Evolutionary conservation across 106 monocot species (phyloP).

Genomic region (Chionographis japonica): DNA sequence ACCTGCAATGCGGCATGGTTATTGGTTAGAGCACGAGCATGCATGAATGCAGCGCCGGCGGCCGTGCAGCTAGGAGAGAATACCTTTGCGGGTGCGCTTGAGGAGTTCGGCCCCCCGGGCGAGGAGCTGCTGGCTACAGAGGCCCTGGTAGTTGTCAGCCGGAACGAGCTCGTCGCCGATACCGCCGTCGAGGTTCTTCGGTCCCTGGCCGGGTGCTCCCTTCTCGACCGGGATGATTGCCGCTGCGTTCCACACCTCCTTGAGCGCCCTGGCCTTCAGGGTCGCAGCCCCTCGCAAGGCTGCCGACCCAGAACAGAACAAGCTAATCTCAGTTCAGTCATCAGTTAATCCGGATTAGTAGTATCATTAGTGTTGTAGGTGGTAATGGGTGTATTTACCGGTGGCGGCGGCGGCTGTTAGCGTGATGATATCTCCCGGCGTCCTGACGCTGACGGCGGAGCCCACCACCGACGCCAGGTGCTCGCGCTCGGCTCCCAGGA

Average conservation of each 20-base stretch:
- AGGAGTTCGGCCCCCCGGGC: slow-evolving; percentile 81
- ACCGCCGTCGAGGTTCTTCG: slow-evolving; percentile 15
- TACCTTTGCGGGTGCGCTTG: slow-evolving; percentile 86
- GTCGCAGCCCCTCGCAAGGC: slow-evolving; percentile 89
- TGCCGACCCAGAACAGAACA: slow-evolving; percentile 7
- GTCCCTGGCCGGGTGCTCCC: slow-evolving; percentile 29
- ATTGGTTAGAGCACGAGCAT: too few relatives aligned
- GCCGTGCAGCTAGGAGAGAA: neutral
- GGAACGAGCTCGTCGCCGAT: slow-evolving; percentile 41
- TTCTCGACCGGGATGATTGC: slow-evolving; percentile 93
- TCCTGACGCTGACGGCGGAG: slow-evolving; percentile 71
- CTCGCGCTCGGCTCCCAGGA: slow-evolving; percentile 74
- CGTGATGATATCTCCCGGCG: slow-evolving; percentile 67
- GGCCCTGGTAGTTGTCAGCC: slow-evolving; percentile 44
- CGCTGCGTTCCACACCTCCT: slow-evolving; percentile 96
- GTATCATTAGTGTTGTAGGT: neutral
- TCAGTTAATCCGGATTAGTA: too few relatives aligned
- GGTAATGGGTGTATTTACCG: slow-evolving; percentile 24
- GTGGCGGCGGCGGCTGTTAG: slow-evolving; percentile 87
- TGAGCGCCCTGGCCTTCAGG: slow-evolving; percentile 78
- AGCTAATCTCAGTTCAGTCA: too few relatives aligned
- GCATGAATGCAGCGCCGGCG: too few relatives aligned
- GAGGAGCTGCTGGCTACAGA: slow-evolving; percentile 77
- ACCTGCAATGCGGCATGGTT: slow-evolving; percentile 30
- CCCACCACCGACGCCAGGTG: slow-evolving; percentile 61